Percentiles rank a stretch among this genome's conserved stretches.
These are phyloP conservation scores for Aquilaria agallochum DNA, from an alignment of 441 rosid genomes.

Conservation along the genomic window DNA sequence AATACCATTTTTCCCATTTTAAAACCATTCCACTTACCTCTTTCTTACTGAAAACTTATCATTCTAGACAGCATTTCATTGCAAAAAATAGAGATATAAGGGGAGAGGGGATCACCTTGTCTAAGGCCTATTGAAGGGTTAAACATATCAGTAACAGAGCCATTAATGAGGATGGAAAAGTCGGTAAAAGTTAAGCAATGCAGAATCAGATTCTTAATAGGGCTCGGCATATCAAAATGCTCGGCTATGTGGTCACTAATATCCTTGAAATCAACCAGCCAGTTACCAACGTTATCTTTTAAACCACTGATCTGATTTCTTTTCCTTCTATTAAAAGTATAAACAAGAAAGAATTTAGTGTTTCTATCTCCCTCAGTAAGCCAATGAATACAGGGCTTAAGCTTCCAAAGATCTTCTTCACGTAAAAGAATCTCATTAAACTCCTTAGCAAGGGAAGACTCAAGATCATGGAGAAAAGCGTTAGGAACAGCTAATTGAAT, in stretches of 20 bases:
- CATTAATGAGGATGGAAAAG: background rate
- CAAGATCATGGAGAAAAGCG: too few species aligned
- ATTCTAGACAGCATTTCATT: background rate
- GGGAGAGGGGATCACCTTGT: background rate
- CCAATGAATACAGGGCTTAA: background rate
- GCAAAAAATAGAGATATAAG: background rate
- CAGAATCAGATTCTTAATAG: background rate
- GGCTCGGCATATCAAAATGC: background rate
- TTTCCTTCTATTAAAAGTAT: background rate
- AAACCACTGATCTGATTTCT: background rate
- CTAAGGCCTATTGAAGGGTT: background rate
- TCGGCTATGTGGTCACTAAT: background rate
- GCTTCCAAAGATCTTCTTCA: too few species aligned
- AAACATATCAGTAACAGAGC: background rate
- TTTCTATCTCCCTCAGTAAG: background rate
- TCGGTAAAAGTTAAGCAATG: background rate
- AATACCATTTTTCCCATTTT: background rate
- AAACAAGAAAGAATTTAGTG: background rate
- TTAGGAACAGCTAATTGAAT: too few species aligned
- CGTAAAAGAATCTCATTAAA: too few species aligned
- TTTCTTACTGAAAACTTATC: background rate
- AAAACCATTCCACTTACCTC: too few species aligned
- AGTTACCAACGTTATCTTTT: background rate
- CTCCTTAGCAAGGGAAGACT: too few species aligned
- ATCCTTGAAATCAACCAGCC: background rate